These are phyloP conservation scores for Volvox carteri DNA, from an alignment of 163 green algal species.

Conservation along the genomic window DNA sequence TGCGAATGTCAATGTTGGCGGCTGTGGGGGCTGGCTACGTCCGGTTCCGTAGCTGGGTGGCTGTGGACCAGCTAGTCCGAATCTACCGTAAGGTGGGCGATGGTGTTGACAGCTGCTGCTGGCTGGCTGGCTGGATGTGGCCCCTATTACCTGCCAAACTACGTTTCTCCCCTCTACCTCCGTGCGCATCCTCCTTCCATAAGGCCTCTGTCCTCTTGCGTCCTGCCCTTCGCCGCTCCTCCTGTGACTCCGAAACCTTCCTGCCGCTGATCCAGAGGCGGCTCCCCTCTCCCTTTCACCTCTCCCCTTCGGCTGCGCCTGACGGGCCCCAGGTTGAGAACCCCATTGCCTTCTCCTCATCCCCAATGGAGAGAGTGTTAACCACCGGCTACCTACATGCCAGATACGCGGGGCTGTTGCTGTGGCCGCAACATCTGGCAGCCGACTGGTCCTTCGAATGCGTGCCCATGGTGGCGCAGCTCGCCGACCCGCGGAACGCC, in stretches of 20 bases:
- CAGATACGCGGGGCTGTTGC: constrained; percentile 81
- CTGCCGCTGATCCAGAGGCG: too few relatives aligned
- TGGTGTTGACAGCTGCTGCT: too few relatives aligned
- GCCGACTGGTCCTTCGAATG: constrained; percentile 90
- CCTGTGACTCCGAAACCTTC: too few relatives aligned
- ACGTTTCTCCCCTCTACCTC: too few relatives aligned
- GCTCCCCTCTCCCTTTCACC: neutral
- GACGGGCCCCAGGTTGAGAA: constrained; percentile 93
- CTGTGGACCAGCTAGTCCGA: constrained; percentile 76
- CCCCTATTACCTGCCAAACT: too few relatives aligned
- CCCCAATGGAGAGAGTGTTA: constrained; percentile 58
- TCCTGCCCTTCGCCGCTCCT: neutral
- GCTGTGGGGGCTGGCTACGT: constrained; percentile 64
- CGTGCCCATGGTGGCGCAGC: constrained; percentile 74
- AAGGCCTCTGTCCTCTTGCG: too few relatives aligned
- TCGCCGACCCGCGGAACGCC: constrained; percentile 75
- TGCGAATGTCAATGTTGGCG: constrained; percentile 38
- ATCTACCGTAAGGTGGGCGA: constrained; percentile 80
- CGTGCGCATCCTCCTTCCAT: too few relatives aligned
- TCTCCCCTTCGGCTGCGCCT: too few relatives aligned
- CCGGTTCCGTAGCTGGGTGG: constrained; percentile 61
- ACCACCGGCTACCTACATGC: constrained; percentile 81
- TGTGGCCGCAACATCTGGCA: constrained; percentile 78
- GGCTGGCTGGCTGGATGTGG: too few relatives aligned
- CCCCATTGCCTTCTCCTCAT: constrained; percentile 80